These are phyloP conservation scores for Aristolochia fimbriata DNA, from an alignment of 164 flowering plant species.

Conservation along the genomic window DNA sequence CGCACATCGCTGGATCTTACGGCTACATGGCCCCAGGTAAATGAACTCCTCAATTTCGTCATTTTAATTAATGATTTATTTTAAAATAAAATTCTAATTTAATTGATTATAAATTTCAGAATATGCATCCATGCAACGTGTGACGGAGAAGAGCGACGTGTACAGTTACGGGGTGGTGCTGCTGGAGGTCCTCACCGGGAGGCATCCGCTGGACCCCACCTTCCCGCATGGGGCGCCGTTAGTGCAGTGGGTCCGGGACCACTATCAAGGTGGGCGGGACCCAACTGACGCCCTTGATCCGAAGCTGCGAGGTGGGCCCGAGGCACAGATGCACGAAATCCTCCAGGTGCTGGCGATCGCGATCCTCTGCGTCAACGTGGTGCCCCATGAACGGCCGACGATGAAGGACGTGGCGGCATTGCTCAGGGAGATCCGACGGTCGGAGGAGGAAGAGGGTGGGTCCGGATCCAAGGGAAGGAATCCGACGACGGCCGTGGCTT, in stretches of 20 bases:
- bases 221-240: conserved; percentile 72
- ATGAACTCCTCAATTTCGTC: not conserved
- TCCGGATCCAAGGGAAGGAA: conserved; percentile 33
- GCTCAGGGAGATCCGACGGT: conserved; percentile 70
- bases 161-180: conserved; percentile 89
- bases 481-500: conserved; percentile 9
- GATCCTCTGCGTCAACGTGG: conserved; percentile 53
- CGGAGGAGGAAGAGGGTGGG: conserved; percentile 21
- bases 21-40: not conserved
- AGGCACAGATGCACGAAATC: conserved; percentile 76
- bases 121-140: no score
- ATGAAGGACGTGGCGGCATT: conserved; percentile 92
- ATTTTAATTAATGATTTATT: no score
- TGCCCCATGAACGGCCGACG: conserved; percentile 62
- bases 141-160: conserved; percentile 45
- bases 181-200: conserved; percentile 82
- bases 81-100: conserved; percentile 9
- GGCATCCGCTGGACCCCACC: conserved; percentile 84
- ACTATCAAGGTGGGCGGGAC: conserved; percentile 43
- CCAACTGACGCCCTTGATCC: conserved; percentile 62
- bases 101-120: conserved; percentile 24
- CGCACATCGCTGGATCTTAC: no score
- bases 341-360: conserved; percentile 76
- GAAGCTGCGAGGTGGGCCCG: conserved; percentile 63
- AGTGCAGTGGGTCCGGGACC: conserved; percentile 84